Evolutionary conservation across 225 moss, liverwort and hornwort species (phyloP).

Genomic region (Rhytidiadelphus loreus): DNA sequence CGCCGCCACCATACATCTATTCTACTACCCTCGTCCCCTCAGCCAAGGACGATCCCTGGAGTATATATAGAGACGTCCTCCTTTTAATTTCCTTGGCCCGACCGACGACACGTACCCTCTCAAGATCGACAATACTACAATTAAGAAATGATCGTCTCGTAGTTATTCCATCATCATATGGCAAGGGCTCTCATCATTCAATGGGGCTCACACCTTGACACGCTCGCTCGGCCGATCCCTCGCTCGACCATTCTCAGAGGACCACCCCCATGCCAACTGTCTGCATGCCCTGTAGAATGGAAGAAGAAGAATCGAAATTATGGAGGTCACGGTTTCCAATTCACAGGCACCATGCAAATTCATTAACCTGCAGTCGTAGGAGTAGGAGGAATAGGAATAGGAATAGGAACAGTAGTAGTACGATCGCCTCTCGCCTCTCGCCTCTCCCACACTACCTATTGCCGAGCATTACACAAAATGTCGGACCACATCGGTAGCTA

Average conservation of each 20-base stretch:
- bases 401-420: background rate
- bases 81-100: background rate
- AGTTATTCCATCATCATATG: background rate
- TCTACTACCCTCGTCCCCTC: conserved; percentile 1
- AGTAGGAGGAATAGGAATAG: background rate
- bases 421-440: background rate
- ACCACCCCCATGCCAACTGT: background rate
- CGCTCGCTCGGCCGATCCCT: conserved; percentile 2
- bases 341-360: background rate
- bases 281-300: background rate
- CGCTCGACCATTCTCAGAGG: background rate
- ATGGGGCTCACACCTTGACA: background rate
- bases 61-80: background rate
- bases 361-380: background rate
- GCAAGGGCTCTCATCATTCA: background rate
- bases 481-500: background rate
- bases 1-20: conserved; percentile 78
- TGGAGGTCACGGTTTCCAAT: background rate
- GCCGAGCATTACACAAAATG: background rate
- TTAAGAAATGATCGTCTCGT: background rate
- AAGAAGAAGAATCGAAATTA: background rate
- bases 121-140: background rate
- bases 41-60: background rate
- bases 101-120: background rate
- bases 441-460: background rate